Conservation (phyloP, 164 flowering plant genomes). For the Dillenia turbinata region DNA sequence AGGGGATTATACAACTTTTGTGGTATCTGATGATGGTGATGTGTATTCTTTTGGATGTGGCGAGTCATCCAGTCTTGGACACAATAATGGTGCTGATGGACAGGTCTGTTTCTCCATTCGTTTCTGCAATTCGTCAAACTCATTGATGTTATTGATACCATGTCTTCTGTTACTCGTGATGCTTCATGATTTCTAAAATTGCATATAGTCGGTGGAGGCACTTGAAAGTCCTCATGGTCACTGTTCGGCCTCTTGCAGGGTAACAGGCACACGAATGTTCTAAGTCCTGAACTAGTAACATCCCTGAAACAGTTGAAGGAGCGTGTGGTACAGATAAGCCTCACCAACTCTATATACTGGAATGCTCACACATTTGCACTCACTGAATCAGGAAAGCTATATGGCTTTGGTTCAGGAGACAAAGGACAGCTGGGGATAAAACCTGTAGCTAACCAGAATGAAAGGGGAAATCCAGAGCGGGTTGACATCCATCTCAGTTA, state of each 20-base stretch:
- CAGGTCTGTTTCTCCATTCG: constrained; percentile 43
- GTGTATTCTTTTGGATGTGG: constrained; percentile 98
- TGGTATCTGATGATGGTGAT: constrained; percentile 84
- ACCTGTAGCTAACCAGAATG: constrained; percentile 56
- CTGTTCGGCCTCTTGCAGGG: constrained; percentile 34
- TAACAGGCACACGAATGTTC: constrained; percentile 58
- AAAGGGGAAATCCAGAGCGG: constrained; percentile 68
- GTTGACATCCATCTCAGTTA: constrained; percentile 76
- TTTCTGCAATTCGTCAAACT: no score
- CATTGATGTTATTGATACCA: no score
- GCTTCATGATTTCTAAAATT: no score
- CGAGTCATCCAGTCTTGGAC: constrained; percentile 97
- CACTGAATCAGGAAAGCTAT: constrained; percentile 81
- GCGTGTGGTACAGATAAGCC: constrained; percentile 87
- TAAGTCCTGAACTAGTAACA: constrained; percentile 79
- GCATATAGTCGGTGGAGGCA: no score
- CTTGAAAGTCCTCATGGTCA: no score
- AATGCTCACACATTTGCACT: constrained; percentile 96
- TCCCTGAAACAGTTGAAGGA: constrained; percentile 72
- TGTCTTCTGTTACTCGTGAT: no score
- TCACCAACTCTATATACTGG: constrained; percentile 87
- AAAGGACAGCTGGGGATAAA: constrained; percentile 88
- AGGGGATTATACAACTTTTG: constrained; percentile 95
- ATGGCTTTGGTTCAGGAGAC: constrained; percentile 92
- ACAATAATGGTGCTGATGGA: constrained; percentile 45